Evolutionary conservation across 179 eudicot genomes (phyloP), one percentile per base, ranked within the genome.

Genomic region (Amaranthus tricolor): DNA sequence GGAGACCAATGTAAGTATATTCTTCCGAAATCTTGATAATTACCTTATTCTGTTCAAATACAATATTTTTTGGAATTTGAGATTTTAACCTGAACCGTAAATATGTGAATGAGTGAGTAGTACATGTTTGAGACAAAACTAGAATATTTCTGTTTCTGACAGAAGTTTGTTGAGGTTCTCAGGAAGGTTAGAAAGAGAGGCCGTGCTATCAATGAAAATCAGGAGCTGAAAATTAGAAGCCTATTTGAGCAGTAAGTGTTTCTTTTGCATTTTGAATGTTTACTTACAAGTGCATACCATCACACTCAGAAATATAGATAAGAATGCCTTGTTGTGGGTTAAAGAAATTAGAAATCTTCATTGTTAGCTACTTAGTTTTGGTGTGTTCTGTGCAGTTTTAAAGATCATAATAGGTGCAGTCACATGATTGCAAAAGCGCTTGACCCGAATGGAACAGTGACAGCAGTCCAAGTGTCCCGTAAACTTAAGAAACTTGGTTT

Each of bases 401-500:
- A 96, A 86, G 98, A 89, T 77, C 89, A 93, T 31, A 93, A 82
- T 80, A 91, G 88, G 84, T 96, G 97, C 86, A 89, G 86, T 83
- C 80, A 88, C 84, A 87, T 91, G 97, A 96, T 96, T 80, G 98
- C 98, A 67, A 86, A 81, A 77, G 96, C 88, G 73, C 85, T 96
- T 66, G 90, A 88, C 74, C 84, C 84, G 50, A 86, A 81, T 71
- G 93, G 94, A 71, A 81, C 65, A 68, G 80, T 87, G 80, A 89
- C 98, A 49, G 86, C 98, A 47, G 89, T 87, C 50, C 97, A 89
- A 83, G 83, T 96, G 71, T 85, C 97, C n/a, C 92, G 90, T 75
- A 93, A 88, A 80, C 98, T 96, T 64, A 93, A 88, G 81, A 89
- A 93, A 81, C 92, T 96, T 76, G 98, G 99, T 50, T 84, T 96